A percentile compares a stretch with the other conserved stretches of the same genome.
Evolutionary conservation across 306 rosid genomes (phyloP).

Genomic region (Prunus mongolica): DNA sequence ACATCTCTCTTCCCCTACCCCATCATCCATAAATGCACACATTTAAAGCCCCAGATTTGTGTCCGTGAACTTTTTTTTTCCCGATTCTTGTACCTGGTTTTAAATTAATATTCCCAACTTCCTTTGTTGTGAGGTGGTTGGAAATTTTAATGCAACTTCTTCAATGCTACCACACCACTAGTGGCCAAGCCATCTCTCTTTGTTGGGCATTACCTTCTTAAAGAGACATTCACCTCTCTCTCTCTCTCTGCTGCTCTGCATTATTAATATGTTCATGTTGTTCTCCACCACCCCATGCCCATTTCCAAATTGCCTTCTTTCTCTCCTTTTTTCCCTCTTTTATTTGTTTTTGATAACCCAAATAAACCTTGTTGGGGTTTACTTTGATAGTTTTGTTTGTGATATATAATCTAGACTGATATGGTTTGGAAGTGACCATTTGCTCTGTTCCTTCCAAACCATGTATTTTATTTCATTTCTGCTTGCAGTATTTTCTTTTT

Average conservation of each 20-base stretch:
- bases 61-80: conserved; percentile 42
- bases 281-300: neutral
- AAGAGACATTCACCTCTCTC: neutral
- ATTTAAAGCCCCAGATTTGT: conserved; percentile 75
- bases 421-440: neutral
- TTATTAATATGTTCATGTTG: conserved; percentile 5
- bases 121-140: conserved; percentile 70
- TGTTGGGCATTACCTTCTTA: conserved; percentile 8
- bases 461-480: neutral
- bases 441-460: neutral
- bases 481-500: neutral
- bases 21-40: conserved; percentile 57
- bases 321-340: neutral
- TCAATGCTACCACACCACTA: conserved; percentile 48
- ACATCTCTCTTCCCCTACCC: conserved; percentile 57
- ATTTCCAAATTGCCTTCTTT: conserved; percentile 8
- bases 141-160: conserved; percentile 68
- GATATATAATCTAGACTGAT: neutral
- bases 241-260: neutral
- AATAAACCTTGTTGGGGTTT: neutral
- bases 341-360: neutral
- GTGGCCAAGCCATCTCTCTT: conserved; percentile 7
- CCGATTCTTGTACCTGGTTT: conserved; percentile 61
- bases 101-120: conserved; percentile 75
- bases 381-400: neutral